Evolutionary conservation across 202 grass and related monocot genomes (phyloP), one percentile per base, ranked within the genome.

Genomic region (Zoysia matrella): DNA sequence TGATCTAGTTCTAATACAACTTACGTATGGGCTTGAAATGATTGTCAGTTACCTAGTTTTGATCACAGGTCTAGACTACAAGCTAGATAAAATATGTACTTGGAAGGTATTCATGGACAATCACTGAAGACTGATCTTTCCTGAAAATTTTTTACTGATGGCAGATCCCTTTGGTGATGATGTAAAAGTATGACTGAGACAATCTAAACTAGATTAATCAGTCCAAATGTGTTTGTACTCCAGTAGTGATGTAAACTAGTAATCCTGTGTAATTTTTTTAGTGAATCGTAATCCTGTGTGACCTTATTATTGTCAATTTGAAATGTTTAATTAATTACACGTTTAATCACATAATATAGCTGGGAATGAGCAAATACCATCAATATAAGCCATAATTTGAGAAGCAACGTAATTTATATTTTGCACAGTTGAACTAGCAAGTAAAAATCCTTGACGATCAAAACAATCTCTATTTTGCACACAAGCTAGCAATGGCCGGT

Each of bases 1-100:
- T 79, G 56, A 60, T 56, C 40, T 84, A 71, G 49, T 67, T n/a
- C 8, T 69, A 69, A 6, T 44, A 57, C 50, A 54, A 16, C 14
- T 39, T 30, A 52, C 47, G 52, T 42, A 48, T 50, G 13, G 11
- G 30, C 39, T 42, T 22, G 39, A 12, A 36, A 45, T 45, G 76
- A 43, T 67, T 2, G 43, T 44, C 16, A 2, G 46, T 41, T 43
- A 52, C 53, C 51, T 15, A 66, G 30, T 39, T 43, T 53, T 66
- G 5, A 16, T 3, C 8, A 14, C 7, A 52, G 11, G 7, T 52
- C 7, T 30, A 51, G 30, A 5, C 47, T 64, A 52, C 60, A 77
- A 77, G 58, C 46, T 30, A 30, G 22, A 30, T 30, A 30, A 30
- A 30, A 30, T 30, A 30, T 30, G 22, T 30, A 30, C 22, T 30